Evolutionary conservation across 208 protist species (phyloP), one percentile per base, ranked within the genome.

Genomic region (Trypanosoma cruzi): DNA sequence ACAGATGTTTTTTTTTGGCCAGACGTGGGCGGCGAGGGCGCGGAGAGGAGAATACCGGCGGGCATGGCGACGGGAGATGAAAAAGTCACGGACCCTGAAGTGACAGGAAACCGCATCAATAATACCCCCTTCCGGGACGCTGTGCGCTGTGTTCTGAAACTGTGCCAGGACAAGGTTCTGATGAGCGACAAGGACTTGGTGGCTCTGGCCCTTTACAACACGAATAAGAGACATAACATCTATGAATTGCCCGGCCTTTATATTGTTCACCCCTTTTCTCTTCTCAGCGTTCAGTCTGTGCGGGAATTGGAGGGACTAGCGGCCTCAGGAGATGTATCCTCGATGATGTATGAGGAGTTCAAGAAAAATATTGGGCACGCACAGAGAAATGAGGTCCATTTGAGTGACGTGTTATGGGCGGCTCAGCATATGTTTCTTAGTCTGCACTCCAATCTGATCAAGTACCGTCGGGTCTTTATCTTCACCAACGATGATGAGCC

Each of bases 401-500:
- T 96, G 31, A 83, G 80, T 57, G 78, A 94, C 11, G 89, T 77
- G 11, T 70, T 97, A 16, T 89, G 84, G 79, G 81, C 77, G 10
- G 76, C 84, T 28, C 84, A 90, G 70, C 75, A 90, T 63, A 83
- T 94, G 77, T 85, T 97, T 48, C 32, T 80, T 1, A 60, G 52
- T 24, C 28, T 86, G 18, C 67, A 55, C 24, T 48, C 49, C 4
- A 52, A 58, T 7, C 48, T 44, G 22, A 66, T 90, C 32, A 75
- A 64, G 32, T 78, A 84, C 64, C 75, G 82, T 31, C 85, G 88
- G 22, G 74, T 97, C 22, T 92, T 96, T 59, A 64, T 96, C 55
- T 97, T 97, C 64, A 97, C 92, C 40, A 82, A 94, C 54, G 72
- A 93, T 57, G 85, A 90, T 58, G 64, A 91, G 62, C 92, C 92